Conservation (phyloP, 148 eudicot genomes). For the Cornus kousa region DNA sequence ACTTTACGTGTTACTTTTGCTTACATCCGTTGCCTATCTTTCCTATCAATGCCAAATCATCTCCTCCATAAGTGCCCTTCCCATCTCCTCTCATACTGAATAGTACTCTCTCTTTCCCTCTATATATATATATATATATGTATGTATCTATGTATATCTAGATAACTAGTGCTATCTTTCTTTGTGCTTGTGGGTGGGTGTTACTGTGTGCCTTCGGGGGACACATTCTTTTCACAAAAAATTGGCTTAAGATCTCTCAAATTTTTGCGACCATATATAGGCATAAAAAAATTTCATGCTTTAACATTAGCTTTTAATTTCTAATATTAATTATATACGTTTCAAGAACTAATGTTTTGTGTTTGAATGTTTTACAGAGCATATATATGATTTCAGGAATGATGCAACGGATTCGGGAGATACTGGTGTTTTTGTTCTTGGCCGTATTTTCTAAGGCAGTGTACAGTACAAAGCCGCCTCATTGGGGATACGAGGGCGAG, state of each 20-base stretch:
- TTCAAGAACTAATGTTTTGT: constrained; percentile 40
- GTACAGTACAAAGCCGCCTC: constrained; percentile 13
- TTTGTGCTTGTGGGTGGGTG: too few species aligned
- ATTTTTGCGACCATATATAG: too few species aligned
- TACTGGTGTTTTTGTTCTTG: constrained; percentile 7
- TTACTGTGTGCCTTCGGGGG: too few species aligned
- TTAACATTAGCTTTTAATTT: too few species aligned
- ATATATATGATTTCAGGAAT: background rate
- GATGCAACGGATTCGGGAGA: constrained; percentile 16
- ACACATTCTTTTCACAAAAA: too few species aligned
- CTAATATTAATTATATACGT: constrained; percentile 24
- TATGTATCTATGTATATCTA: too few species aligned
- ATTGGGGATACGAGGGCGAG: constrained; percentile 18
- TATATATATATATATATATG: too few species aligned
- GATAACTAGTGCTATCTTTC: too few species aligned
- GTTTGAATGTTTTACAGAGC: background rate
- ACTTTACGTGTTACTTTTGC: too few species aligned
- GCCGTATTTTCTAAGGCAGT: constrained; percentile 18
- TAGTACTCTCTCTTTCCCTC: background rate
- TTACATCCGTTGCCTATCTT: too few species aligned
- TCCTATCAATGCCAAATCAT: background rate
- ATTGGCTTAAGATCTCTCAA: too few species aligned
- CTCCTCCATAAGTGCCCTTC: background rate
- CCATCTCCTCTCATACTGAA: background rate
- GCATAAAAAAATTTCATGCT: too few species aligned